Percentiles rank a stretch among this genome's conserved stretches.
phyloP scores from a whole-genome alignment of 345 rosid species.

The Lumnitzera littorea region DNA sequence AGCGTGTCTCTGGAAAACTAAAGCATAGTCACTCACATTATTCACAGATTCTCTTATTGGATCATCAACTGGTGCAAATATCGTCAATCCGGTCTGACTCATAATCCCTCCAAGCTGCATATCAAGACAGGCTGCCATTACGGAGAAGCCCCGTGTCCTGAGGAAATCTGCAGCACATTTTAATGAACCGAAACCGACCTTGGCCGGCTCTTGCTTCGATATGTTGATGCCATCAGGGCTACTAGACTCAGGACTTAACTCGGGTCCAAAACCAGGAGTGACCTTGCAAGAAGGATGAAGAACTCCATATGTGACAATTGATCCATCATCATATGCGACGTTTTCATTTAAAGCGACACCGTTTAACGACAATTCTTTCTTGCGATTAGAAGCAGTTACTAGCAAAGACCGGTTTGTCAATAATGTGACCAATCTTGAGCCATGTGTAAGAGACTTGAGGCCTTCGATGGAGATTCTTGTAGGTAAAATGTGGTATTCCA shows the following conservation, averaged over 20 bases:
- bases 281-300: constrained; percentile 13
- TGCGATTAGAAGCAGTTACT: no score
- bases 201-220: no score
- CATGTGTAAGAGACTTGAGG: constrained; percentile 18
- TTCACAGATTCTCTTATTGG: no score
- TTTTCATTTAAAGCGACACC: constrained; percentile 14
- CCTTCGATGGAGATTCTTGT: constrained; percentile 13
- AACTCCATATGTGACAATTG: constrained; percentile 23
- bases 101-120: constrained; percentile 19
- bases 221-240: no score
- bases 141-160: constrained; percentile 24
- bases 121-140: constrained; percentile 36
- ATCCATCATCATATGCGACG: constrained; percentile 23
- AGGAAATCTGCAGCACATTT: constrained; percentile 26
- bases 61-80: no score
- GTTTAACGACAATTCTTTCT: no score
- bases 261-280: constrained; percentile 1
- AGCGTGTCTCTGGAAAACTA: constrained; percentile 27
- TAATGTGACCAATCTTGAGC: constrained; percentile 26
- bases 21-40: constrained; percentile 6
- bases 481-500: constrained; percentile 31
- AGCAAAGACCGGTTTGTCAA: no score
- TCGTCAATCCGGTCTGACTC: constrained; percentile 7
- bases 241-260: not conserved
- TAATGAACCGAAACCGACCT: constrained; percentile 7